phyloP scores from a whole-genome alignment of 2,329 filamentous ascomycete genomes.

The Fusarium verrucosum region DNA sequence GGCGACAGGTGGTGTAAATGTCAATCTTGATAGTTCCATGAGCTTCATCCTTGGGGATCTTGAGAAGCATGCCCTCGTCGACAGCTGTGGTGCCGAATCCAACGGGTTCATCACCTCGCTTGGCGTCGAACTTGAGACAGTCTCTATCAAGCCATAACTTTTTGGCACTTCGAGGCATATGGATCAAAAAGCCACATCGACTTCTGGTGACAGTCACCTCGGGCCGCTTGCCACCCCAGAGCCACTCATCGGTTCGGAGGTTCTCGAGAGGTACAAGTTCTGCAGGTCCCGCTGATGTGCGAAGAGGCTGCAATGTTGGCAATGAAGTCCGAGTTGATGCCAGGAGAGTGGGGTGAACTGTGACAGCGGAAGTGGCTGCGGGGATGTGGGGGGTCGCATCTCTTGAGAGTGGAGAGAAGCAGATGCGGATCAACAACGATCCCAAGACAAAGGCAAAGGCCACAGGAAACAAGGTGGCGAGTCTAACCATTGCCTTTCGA shows the following conservation, averaged over 20 bases:
- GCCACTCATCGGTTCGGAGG: slow-evolving; percentile 47
- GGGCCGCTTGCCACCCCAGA: slow-evolving; percentile 48
- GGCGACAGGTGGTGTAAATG: slow-evolving; percentile 66
- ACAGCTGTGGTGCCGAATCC: slow-evolving; percentile 59
- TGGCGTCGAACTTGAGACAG: slow-evolving; percentile 65
- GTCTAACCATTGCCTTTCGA: slow-evolving; percentile 29
- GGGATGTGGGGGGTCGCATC: slow-evolving; percentile 38
- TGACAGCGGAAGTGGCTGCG: slow-evolving; percentile 40
- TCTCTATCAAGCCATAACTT: slow-evolving; percentile 64
- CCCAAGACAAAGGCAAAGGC: slow-evolving; percentile 40
- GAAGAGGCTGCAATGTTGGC: slow-evolving; percentile 24
- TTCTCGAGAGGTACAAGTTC: slow-evolving; percentile 47
- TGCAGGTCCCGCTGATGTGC: slow-evolving; percentile 35
- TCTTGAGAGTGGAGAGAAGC: slow-evolving; percentile 43
- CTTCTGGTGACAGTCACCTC: slow-evolving; percentile 47
- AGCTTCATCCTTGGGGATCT: slow-evolving; percentile 63
- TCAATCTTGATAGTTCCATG: slow-evolving; percentile 67
- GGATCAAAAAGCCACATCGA: slow-evolving; percentile 63
- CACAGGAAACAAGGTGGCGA: slow-evolving; percentile 39
- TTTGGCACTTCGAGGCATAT: slow-evolving; percentile 61
- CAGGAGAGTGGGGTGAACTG: slow-evolving; percentile 39
- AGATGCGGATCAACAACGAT: slow-evolving; percentile 38
- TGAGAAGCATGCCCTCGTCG: slow-evolving; percentile 62
- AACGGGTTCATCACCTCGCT: slow-evolving; percentile 58
- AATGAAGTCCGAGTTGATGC: slow-evolving; percentile 30